Percentiles rank a stretch among this genome's conserved stretches.
Evolutionary conservation across 2,329 filamentous ascomycete genomes (phyloP).

Genomic region (Stromatinia cepivora): DNA sequence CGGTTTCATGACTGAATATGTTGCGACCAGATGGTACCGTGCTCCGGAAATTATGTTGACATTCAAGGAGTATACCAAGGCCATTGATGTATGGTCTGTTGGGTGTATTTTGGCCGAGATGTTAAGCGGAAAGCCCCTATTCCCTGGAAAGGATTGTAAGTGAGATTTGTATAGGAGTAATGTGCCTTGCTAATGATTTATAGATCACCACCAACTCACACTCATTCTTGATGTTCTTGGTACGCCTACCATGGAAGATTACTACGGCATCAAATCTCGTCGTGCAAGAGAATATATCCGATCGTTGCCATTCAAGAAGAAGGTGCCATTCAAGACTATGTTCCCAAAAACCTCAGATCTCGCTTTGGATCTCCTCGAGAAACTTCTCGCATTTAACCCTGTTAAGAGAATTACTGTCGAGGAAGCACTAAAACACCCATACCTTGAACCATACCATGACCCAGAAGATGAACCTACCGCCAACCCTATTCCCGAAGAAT

Average conservation of each 20-base stretch:
- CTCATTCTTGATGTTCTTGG: conserved; percentile 96
- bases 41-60: conserved; percentile 99
- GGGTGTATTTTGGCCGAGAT: conserved; percentile 98
- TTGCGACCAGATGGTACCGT: conserved; percentile 98
- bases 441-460: conserved; percentile 98
- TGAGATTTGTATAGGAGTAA: conserved; percentile 32
- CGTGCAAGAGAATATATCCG: conserved; percentile 97
- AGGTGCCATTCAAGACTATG: conserved; percentile 94
- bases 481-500: conserved; percentile 94
- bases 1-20: conserved; percentile 99
- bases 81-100: conserved; percentile 98
- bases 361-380: conserved; percentile 90
- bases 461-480: conserved; percentile 97
- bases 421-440: conserved; percentile 94
- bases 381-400: conserved; percentile 95
- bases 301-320: conserved; percentile 98
- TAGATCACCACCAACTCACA: conserved; percentile 96
- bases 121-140: conserved; percentile 96
- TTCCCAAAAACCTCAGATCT: conserved; percentile 99
- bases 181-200: conserved; percentile 13
- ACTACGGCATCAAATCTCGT: conserved; percentile 99
- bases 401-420: conserved; percentile 98
- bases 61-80: conserved; percentile 99
- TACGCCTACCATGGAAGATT: conserved; percentile 99
- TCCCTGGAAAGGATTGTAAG: conserved; percentile 97